These are phyloP conservation scores for Geotrichum ghanense DNA, from an alignment of 805 yeast genomes.

Conservation along the genomic window DNA sequence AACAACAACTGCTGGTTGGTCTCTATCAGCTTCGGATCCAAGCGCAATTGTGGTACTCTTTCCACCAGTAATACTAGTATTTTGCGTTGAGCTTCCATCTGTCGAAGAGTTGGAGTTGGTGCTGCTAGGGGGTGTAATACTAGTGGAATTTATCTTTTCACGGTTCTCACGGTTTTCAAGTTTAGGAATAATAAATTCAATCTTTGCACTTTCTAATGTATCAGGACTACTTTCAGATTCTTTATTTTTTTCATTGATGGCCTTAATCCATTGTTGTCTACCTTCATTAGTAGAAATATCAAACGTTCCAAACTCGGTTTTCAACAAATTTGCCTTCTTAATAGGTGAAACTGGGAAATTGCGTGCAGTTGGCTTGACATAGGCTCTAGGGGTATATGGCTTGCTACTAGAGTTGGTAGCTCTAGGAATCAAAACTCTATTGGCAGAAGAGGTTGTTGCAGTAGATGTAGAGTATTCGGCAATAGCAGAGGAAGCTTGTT, in stretches of 20 bases:
- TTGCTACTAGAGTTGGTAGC: background rate
- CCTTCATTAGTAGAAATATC: slow-evolving; percentile 10
- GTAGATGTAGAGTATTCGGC: background rate
- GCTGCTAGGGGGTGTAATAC: background rate
- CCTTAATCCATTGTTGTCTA: slow-evolving; percentile 6
- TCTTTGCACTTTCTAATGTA: background rate
- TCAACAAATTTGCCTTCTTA: slow-evolving; percentile 2
- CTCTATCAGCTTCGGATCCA: slow-evolving; percentile 3
- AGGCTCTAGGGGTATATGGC: background rate
- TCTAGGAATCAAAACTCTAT: background rate
- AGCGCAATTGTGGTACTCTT: slow-evolving; percentile 3
- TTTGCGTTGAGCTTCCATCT: background rate
- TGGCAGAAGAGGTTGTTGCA: background rate
- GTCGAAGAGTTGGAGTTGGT: background rate
- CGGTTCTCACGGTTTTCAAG: background rate
- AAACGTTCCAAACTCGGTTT: slow-evolving; percentile 8
- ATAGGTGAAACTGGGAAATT: background rate
- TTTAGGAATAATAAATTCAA: background rate
- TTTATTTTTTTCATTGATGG: slow-evolving; percentile 2
- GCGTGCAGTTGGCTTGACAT: background rate
- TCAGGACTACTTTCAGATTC: slow-evolving; percentile 1
- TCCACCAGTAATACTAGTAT: background rate
- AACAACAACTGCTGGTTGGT: slow-evolving; percentile 5
- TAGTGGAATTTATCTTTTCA: background rate
- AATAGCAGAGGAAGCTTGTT: slow-evolving; percentile 1